Conservation (phyloP, 176 grass and related monocot species). For the Paspalum notatum region DNA sequence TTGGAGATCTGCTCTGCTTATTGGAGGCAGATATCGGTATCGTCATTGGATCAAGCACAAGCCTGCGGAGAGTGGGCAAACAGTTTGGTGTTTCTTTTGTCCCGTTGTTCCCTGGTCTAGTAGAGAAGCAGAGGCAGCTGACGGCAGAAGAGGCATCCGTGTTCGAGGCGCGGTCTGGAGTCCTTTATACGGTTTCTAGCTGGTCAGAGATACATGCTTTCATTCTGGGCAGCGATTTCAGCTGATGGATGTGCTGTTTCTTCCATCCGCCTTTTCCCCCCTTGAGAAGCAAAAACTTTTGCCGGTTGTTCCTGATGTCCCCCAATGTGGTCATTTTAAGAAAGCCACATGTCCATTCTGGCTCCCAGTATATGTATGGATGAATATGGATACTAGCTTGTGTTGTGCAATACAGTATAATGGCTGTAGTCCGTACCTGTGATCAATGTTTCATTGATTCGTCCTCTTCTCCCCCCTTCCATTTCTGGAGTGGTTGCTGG, state of each 20-base stretch:
- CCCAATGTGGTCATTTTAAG: conserved; percentile 81
- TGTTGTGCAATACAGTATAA: conserved; percentile 41
- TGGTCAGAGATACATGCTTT: conserved; percentile 92
- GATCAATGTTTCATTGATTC: conserved; percentile 43
- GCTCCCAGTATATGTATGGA: conserved; percentile 25
- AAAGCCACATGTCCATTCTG: conserved; percentile 63
- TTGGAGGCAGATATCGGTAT: conserved; percentile 95
- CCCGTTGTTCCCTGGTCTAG: conserved; percentile 65
- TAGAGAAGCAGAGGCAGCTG: conserved; percentile 73
- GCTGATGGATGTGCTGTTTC: conserved; percentile 41
- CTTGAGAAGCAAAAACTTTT: conserved; percentile 44
- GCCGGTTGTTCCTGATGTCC: conserved; percentile 36
- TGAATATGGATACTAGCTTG: not conserved
- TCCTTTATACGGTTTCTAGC: conserved; percentile 87
- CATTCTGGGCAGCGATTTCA: conserved; percentile 79
- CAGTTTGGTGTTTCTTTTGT: conserved; percentile 84
- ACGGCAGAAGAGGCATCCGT: conserved; percentile 42
- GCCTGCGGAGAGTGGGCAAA: conserved; percentile 80
- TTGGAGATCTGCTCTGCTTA: conserved; percentile 95
- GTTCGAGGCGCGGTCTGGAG: conserved; percentile 74
- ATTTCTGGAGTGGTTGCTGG: conserved; percentile 37
- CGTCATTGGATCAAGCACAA: conserved; percentile 83
- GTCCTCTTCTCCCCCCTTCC: conserved; percentile 28
- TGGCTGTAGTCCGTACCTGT: conserved; percentile 32
- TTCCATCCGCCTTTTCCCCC: conserved; percentile 2